Percentiles rank a stretch among this genome's conserved stretches.
phyloP scores from a whole-genome alignment of 2,329 filamentous ascomycete species.

The Pestalotiopsis sp. region DNA sequence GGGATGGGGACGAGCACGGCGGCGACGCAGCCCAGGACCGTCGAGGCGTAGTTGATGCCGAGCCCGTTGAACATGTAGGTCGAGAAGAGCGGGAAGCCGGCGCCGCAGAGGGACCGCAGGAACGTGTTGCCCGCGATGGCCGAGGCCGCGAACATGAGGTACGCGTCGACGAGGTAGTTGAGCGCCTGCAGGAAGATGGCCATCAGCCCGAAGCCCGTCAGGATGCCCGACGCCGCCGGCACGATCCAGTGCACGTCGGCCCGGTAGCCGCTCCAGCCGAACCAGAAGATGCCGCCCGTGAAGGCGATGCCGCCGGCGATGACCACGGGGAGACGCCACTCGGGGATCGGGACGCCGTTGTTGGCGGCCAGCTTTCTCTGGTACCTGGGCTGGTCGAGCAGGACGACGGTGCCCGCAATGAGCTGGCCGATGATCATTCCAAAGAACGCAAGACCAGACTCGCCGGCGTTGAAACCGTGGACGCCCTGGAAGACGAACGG shows the following conservation, averaged over 20 bases:
- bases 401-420: slow-evolving; percentile 66
- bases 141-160: slow-evolving; percentile 74
- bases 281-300: slow-evolving; percentile 73
- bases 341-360: slow-evolving; percentile 64
- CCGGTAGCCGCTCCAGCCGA: slow-evolving; percentile 71
- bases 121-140: slow-evolving; percentile 84
- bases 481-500: slow-evolving; percentile 77
- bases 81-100: slow-evolving; percentile 79
- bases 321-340: slow-evolving; percentile 68
- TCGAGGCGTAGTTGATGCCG: slow-evolving; percentile 65
- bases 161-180: slow-evolving; percentile 81
- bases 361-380: slow-evolving; percentile 70
- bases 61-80: slow-evolving; percentile 69
- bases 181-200: slow-evolving; percentile 81
- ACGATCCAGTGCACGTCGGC: slow-evolving; percentile 65
- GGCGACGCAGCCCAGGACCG: slow-evolving; percentile 64
- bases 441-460: slow-evolving; percentile 80
- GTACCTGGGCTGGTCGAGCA: slow-evolving; percentile 68
- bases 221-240: slow-evolving; percentile 62
- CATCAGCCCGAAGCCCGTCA: slow-evolving; percentile 76
- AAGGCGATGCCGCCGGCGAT: slow-evolving; percentile 64
- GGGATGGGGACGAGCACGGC: slow-evolving; percentile 62
- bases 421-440: slow-evolving; percentile 79
- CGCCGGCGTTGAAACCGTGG: slow-evolving; percentile 70
- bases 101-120: slow-evolving; percentile 76